phyloP scores from a whole-genome alignment of 495 filamentous ascomycete species.

The Xylaria castorea region DNA sequence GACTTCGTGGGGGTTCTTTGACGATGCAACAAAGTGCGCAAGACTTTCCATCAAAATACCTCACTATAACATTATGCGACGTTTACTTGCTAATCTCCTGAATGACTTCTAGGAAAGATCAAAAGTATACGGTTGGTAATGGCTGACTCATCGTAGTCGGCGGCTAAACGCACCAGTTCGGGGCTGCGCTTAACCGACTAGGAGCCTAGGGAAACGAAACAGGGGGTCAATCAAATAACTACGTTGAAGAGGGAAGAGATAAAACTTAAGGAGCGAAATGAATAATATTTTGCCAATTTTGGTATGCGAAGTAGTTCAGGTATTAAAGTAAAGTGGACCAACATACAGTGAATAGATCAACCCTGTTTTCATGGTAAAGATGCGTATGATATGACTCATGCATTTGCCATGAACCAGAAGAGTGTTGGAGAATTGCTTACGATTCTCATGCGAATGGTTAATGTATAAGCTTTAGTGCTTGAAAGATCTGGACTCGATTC shows the following conservation, averaged over 20 bases:
- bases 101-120: not conserved
- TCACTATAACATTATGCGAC: constrained; percentile 1
- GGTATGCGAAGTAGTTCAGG: not conserved
- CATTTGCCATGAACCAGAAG: not conserved
- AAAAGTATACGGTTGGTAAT: not conserved
- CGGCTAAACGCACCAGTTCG: not conserved
- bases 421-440: not conserved
- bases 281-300: not conserved
- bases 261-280: not conserved
- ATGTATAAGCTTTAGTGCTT: not conserved
- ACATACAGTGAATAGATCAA: not conserved
- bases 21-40: not conserved
- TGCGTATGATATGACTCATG: not conserved
- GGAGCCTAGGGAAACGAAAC: not conserved
- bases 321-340: not conserved
- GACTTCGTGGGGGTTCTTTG: not conserved
- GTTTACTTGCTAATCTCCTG: not conserved
- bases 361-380: not conserved
- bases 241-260: not conserved
- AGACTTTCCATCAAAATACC: not conserved
- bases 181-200: not conserved
- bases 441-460: not conserved
- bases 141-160: not conserved
- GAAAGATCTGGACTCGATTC: not conserved
- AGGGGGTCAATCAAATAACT: not conserved